Evolutionary conservation across 106 monocot genomes (phyloP).

Genomic region (Allium sativum): DNA sequence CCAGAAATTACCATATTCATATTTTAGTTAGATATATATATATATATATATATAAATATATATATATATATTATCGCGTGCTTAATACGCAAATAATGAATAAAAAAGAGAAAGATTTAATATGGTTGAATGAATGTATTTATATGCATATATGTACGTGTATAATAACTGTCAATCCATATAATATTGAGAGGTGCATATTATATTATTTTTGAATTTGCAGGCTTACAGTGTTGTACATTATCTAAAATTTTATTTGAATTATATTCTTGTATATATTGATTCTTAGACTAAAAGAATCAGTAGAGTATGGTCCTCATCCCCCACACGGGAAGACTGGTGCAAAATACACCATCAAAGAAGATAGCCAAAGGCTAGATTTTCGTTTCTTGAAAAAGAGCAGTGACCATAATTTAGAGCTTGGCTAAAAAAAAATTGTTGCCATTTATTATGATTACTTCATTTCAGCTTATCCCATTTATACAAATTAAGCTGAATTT

Average conservation of each 20-base stretch:
- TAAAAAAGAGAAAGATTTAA: no score
- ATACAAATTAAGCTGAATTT: background rate
- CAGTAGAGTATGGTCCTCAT: slow-evolving; percentile 98
- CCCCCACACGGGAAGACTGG: slow-evolving; percentile 98
- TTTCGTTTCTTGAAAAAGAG: slow-evolving; percentile 90
- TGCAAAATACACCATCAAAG: slow-evolving; percentile 95
- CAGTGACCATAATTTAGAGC: slow-evolving; percentile 94
- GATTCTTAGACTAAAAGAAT: slow-evolving; percentile 63
- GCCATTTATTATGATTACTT: background rate
- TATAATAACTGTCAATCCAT: slow-evolving; percentile 89
- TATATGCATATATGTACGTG: no score
- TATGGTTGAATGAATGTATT: no score
- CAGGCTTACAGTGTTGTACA: background rate
- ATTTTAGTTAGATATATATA: no score
- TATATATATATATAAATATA: no score
- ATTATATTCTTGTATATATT: background rate
- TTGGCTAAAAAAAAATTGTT: slow-evolving; percentile 75
- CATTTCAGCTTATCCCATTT: background rate
- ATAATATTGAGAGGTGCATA: slow-evolving; percentile 77
- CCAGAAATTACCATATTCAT: no score
- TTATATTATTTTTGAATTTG: no score
- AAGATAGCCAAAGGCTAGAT: slow-evolving; percentile 98
- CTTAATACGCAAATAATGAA: no score
- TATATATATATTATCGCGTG: no score
- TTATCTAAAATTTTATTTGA: background rate